Evolutionary conservation across 345 rosid genomes (phyloP), one percentile per base, ranked within the genome.

Genomic region (Eucalyptus sp.): DNA sequence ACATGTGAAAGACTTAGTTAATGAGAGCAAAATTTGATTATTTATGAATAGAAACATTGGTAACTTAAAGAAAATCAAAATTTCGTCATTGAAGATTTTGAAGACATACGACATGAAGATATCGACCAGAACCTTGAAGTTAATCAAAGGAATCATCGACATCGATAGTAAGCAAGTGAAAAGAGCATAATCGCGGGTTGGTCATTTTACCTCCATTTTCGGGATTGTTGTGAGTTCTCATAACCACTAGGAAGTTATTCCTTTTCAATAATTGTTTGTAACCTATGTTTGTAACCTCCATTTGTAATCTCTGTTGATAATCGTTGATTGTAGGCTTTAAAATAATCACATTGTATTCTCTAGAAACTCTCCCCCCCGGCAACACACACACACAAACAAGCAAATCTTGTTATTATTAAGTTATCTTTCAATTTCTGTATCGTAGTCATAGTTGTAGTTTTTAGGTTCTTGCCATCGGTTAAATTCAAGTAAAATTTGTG

Each of bases 381-480:
- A 33, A 3, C 9, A 52, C 4, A 50, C 54, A 52, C 7, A 6
- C 68, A 12, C 7, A 62, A 12, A 27, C 8, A 62, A 62, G 27
- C 16, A 62, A 62, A 62, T 62, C 1, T 27, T 62, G 68, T 13
- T 62, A 62, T 62, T 6, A 27, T 62, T 62, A 16, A 62, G 12
- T 62, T 27, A 62, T 62, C 33, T 62, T 62, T 62, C 16, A 13
- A 62, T 13, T 12, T 29, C 1, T 6, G 0, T 29, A 27, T 62
- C 0, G 15, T 27, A 62, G 1, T 62, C 15, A 27, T 62, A 62
- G 68, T 29, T 62, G 15, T 62, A 62, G 16, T 13, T 27, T 62
- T 0, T 0, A 27, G 15, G 15, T 62, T 29, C 33, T 27, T 4
- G 1, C 8, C 4, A 0, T 62, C 4, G 0, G 27, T 0, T 62